These are phyloP conservation scores for Saturnispora saitoi DNA, from an alignment of 805 yeast genomes.

Conservation along the genomic window DNA sequence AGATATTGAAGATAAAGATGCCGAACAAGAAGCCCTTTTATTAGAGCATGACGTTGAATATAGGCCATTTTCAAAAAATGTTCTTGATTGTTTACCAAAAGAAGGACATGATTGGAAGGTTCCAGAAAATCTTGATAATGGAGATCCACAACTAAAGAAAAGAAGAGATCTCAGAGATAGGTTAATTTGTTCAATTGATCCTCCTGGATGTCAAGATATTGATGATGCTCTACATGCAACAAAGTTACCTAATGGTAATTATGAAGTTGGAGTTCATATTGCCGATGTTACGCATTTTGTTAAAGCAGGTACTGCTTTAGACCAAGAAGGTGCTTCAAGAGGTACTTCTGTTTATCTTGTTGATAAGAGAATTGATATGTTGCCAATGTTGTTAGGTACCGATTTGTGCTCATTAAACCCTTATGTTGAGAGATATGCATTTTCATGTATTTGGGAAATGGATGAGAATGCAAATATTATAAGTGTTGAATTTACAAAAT, in stretches of 20 bases:
- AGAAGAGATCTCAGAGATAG: constrained; percentile 84
- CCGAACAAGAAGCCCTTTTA: constrained; percentile 91
- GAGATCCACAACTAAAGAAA: constrained; percentile 47
- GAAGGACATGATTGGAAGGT: constrained; percentile 95
- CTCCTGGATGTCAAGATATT: constrained; percentile 96
- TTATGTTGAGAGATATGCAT: constrained; percentile 91
- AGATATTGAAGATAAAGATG: constrained; percentile 81
- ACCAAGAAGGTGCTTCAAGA: constrained; percentile 92
- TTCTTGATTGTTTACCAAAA: constrained; percentile 80
- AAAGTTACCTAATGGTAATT: constrained; percentile 80
- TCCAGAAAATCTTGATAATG: constrained; percentile 52
- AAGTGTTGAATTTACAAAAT: constrained; percentile 69
- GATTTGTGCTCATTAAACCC: constrained; percentile 93
- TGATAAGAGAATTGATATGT: constrained; percentile 97
- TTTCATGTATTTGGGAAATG: constrained; percentile 92
- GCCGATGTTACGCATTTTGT: constrained; percentile 99
- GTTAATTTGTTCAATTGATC: constrained; percentile 91
- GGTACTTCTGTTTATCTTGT: constrained; percentile 97
- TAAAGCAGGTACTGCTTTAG: constrained; percentile 83
- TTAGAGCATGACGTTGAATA: constrained; percentile 95
- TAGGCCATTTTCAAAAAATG: constrained; percentile 89
- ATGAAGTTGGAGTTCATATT: constrained; percentile 96
- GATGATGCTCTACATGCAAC: constrained; percentile 96
- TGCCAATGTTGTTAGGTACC: constrained; percentile 91
- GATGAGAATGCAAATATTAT: constrained; percentile 81